phyloP scores from a whole-genome alignment of 345 rosid species.

The Eutrema heterophyllum region DNA sequence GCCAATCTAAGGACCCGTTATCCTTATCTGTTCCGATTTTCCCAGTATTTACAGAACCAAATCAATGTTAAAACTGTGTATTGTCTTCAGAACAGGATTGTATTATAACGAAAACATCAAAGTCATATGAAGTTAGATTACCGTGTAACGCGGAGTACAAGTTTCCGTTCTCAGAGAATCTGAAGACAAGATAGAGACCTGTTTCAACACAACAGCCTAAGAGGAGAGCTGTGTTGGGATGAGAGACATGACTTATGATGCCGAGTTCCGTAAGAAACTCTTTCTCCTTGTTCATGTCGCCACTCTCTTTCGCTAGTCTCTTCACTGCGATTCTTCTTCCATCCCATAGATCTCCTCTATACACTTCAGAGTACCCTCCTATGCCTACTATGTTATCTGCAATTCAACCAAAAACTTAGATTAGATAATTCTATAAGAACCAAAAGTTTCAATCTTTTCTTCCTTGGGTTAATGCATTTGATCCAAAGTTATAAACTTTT shows the following conservation, averaged over 20 bases:
- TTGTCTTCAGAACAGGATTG: background rate
- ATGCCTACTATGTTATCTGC: conserved; percentile 69
- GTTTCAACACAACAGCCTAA: conserved; percentile 85
- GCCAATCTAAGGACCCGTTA: conserved; percentile 48
- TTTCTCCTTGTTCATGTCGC: conserved; percentile 70
- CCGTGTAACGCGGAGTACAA: conserved; percentile 75
- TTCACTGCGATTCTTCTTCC: conserved; percentile 79
- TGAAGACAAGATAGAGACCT: conserved; percentile 81
- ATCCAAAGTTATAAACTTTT: background rate
- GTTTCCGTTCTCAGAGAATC: conserved; percentile 75
- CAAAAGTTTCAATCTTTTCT: background rate
- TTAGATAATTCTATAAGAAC: background rate
- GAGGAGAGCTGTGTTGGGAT: conserved; percentile 74
- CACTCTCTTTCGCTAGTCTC: conserved; percentile 73
- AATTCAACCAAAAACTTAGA: background rate
- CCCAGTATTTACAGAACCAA: background rate
- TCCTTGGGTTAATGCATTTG: background rate
- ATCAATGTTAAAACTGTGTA: background rate
- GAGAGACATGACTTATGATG: conserved; percentile 69
- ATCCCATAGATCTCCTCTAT: conserved; percentile 74
- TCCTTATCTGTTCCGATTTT: conserved; percentile 16
- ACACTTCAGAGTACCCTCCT: conserved; percentile 93
- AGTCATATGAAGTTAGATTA: conserved; percentile 20
- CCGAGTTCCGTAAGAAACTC: conserved; percentile 87
- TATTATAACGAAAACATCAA: background rate